These are phyloP conservation scores for Boehmeria nivea DNA, from an alignment of 306 rosid species.

Conservation along the genomic window DNA sequence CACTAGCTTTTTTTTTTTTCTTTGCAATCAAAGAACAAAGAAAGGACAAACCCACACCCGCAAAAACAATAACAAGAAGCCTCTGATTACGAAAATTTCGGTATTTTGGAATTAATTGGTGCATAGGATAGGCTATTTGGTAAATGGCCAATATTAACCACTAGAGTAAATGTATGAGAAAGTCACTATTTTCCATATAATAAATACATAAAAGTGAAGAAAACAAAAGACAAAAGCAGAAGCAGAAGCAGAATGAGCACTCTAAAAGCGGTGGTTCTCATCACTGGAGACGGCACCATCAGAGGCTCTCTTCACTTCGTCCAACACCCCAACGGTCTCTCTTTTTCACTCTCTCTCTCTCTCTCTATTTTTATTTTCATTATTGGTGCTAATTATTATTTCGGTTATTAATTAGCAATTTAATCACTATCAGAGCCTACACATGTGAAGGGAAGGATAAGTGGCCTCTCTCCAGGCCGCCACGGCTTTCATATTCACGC, in stretches of 20 bases:
- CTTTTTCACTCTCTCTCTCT: conserved; percentile 1
- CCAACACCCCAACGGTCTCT: conserved; percentile 38
- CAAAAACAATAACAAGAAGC: too few species aligned
- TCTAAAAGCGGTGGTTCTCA: conserved; percentile 55
- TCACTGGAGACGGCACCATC: conserved; percentile 43
- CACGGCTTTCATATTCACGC: conserved; percentile 94
- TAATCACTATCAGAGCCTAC: conserved; percentile 31
- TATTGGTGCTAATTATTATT: neutral
- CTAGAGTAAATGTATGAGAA: too few species aligned
- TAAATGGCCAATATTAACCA: too few species aligned
- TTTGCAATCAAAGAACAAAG: too few species aligned
- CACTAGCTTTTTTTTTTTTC: too few species aligned
- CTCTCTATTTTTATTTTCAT: neutral
- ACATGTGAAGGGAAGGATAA: conserved; percentile 48
- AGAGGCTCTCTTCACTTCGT: conserved; percentile 60
- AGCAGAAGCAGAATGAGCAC: conserved; percentile 27
- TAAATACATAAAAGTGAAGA: neutral
- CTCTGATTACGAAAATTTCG: too few species aligned
- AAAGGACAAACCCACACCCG: too few species aligned
- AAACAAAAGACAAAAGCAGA: neutral
- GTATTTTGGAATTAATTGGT: too few species aligned
- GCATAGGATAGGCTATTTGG: too few species aligned
- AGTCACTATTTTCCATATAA: neutral
- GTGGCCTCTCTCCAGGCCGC: conserved; percentile 63
- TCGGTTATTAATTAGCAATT: neutral